Base-by-base conservation (phyloP, 1,284 basidiomycete genomes). In the Trichosporon faecale region DNA sequence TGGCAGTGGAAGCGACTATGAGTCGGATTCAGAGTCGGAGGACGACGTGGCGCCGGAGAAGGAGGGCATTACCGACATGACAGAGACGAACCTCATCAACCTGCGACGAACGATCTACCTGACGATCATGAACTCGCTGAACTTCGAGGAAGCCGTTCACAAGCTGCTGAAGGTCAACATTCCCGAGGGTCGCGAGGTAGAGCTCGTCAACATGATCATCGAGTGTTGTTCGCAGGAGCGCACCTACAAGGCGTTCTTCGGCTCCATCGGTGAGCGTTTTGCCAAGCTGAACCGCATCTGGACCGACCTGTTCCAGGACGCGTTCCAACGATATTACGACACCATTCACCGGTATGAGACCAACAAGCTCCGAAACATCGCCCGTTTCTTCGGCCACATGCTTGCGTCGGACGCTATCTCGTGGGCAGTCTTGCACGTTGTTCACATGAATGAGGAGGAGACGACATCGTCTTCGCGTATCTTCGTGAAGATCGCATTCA, bases 171-270 rank as follows among this genome's bases (percentile, higher is more conserved):
- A 97, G 84, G 89, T 99, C 31, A 91, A 96, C 74, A 86, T 99
- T 21, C 87, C 89, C 65, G 94, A 95, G 79, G 95, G 95, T 0
- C 89, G 96, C 81, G 96, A 98, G 92, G 92, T 94, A 77, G 96
- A 98, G 83, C 85, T 99, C 66, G 90, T 93, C 84, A 98, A 99
- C 86, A 99, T 99, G 96, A 89, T 99, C 71, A 91, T 99, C 83
- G 96, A 99, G 80, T 99, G 96, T 90, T 99, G 96, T 82, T 99
- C 96, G 2, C 96, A 99, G 86, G 96, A 99, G 82, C 91, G 96
- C 4, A 95, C 96, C 0, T 99, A 98, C 83, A 92, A 92, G 11
- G 93, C 89, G 52, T 99, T 98, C 86, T 99, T 96, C 80, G 96
- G 96, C 23, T 89, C 98, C 40, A 89, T 98, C 76, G 95, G 94